Conservation (phyloP, 139 green algal species). For the Auxenochlorella pyrenoidosa region DNA sequence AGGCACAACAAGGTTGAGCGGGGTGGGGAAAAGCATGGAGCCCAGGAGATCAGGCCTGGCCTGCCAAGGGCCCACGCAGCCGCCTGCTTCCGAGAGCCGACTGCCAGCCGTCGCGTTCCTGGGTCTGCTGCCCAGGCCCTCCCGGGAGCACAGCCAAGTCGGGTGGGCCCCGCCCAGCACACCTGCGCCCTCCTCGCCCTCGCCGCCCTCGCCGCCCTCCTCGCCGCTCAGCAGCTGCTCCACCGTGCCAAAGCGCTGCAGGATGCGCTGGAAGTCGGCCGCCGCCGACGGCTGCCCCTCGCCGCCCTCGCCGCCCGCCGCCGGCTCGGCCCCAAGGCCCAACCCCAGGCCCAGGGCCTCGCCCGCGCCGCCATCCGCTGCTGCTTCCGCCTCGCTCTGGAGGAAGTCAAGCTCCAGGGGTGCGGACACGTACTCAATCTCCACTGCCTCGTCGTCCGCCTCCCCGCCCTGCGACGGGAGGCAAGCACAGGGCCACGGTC, state of each 20-base stretch:
- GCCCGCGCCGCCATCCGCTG: neutral
- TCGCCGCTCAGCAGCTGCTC: conserved; percentile 64
- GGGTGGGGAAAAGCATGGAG: neutral
- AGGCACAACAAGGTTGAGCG: neutral
- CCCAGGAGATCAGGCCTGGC: neutral
- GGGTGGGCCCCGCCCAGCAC: neutral
- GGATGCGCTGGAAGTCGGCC: conserved; percentile 76
- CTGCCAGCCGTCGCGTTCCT: too few species aligned
- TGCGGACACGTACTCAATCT: conserved; percentile 75
- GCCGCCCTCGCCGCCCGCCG: conserved; percentile 8
- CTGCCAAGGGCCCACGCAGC: too few species aligned
- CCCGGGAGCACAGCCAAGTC: too few species aligned
- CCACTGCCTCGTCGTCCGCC: conserved; percentile 50
- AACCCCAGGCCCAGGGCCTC: neutral
- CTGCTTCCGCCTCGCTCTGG: neutral
- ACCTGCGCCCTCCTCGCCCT: neutral
- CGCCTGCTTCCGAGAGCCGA: too few species aligned
- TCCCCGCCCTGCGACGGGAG: neutral
- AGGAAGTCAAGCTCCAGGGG: conserved; percentile 57
- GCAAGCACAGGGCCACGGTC: neutral
- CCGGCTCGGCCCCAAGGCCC: conserved; percentile 9
- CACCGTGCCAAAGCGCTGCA: conserved; percentile 72
- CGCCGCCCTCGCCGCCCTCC: conserved; percentile 1
- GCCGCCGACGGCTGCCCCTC: neutral
- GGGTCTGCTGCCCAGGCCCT: too few species aligned